These are phyloP conservation scores for Helichrysum umbraculigerum DNA, from an alignment of 129 eudicot genomes.

Conservation along the genomic window DNA sequence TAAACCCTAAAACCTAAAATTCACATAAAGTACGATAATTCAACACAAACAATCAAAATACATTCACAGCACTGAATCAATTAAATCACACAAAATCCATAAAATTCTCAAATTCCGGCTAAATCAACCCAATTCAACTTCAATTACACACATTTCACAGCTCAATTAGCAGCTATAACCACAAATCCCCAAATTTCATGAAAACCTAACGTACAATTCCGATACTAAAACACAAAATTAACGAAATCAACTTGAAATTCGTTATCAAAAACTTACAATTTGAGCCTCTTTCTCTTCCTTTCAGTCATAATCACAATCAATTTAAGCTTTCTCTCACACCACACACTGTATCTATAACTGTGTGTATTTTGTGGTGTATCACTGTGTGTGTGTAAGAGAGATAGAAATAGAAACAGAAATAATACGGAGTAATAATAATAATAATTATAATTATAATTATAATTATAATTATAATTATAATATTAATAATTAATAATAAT, in stretches of 20 bases:
- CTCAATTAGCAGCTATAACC: slow-evolving; percentile 22
- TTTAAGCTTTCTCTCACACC: slow-evolving; percentile 24
- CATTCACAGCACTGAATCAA: background rate
- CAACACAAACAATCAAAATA: background rate
- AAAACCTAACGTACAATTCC: slow-evolving; percentile 6
- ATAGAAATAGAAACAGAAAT: no score
- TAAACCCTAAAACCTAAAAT: slow-evolving; percentile 24
- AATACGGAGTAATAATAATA: no score
- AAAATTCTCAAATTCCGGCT: slow-evolving; percentile 14
- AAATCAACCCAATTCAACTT: background rate
- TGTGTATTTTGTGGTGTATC: slow-evolving; percentile 6
- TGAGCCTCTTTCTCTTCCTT: slow-evolving; percentile 47
- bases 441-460: no score
- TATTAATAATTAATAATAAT: no score
- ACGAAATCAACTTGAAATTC: background rate
- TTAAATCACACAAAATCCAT: slow-evolving; percentile 4
- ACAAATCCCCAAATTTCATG: slow-evolving; percentile 6
- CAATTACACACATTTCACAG: background rate
- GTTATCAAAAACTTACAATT: slow-evolving; percentile 36
- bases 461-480: no score
- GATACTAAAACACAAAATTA: background rate
- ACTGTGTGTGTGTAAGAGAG: slow-evolving; percentile 25
- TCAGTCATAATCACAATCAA: slow-evolving; percentile 44
- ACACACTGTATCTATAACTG: background rate
- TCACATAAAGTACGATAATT: background rate